These are phyloP conservation scores for Alternaria ventricosa DNA, from an alignment of 2,329 filamentous ascomycete genomes.

Conservation along the genomic window DNA sequence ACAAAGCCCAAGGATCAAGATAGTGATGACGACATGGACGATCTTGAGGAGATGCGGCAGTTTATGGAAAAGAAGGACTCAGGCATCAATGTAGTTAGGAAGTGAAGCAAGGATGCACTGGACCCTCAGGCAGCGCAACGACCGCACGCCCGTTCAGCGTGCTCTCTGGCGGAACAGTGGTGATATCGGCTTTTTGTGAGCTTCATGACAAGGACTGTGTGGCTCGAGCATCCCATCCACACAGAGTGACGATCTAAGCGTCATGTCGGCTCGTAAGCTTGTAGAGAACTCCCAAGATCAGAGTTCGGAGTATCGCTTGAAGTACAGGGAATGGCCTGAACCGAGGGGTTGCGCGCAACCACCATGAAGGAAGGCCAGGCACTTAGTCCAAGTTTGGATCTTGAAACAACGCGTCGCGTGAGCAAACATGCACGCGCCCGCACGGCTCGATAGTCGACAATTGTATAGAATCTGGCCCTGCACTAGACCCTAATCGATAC, in stretches of 20 bases:
- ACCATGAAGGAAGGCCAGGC: neutral
- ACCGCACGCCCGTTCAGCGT: neutral
- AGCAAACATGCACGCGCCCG: conserved; percentile 16
- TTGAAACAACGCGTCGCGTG: conserved; percentile 21
- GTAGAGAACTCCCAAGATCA: neutral
- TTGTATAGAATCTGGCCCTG: conserved; percentile 1
- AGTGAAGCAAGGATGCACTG: conserved; percentile 32
- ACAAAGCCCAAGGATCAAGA: conserved; percentile 17
- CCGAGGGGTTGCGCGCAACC: neutral
- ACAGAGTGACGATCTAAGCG: neutral
- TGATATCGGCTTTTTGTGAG: neutral
- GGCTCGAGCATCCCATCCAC: neutral
- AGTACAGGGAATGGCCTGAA: neutral
- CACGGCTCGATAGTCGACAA: conserved; percentile 1
- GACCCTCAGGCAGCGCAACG: neutral
- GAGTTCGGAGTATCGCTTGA: neutral
- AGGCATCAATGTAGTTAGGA: conserved; percentile 76
- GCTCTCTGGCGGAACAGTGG: neutral
- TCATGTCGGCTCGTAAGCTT: neutral
- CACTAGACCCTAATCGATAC: conserved; percentile 2
- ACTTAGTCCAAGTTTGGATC: conserved; percentile 2
- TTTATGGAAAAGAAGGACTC: conserved; percentile 56
- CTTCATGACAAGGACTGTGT: neutral
- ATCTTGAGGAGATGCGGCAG: conserved; percentile 49
- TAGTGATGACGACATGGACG: conserved; percentile 45